A percentile compares a stretch with the other conserved stretches of the same genome.
phyloP scores from a whole-genome alignment of 768 basidiomycete genomes.

The Brasilioporus rufonigricans region DNA sequence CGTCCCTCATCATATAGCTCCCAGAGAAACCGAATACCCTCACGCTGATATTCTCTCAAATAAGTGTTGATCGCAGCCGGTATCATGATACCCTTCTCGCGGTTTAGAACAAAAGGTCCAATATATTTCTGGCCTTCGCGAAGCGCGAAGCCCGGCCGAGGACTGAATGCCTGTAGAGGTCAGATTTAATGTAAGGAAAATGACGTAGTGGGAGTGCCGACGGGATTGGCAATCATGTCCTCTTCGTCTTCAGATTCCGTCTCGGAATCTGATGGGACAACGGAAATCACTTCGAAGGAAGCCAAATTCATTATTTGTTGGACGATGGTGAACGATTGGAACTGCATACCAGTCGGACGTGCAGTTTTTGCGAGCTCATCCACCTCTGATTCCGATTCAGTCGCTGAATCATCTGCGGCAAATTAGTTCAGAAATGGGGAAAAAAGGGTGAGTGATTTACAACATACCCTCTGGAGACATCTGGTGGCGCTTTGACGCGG shows the following conservation, averaged over 20 bases:
- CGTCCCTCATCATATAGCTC: constrained; percentile 59
- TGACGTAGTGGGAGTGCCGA: constrained; percentile 12
- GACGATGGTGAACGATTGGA: constrained; percentile 13
- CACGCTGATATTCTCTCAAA: constrained; percentile 88
- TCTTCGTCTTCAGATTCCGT: constrained; percentile 47
- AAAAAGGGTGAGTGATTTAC: background rate
- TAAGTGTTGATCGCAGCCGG: constrained; percentile 78
- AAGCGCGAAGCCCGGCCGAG: constrained; percentile 57
- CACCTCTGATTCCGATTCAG: constrained; percentile 45
- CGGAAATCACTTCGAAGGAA: background rate
- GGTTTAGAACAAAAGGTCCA: constrained; percentile 53
- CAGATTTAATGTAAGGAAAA: background rate
- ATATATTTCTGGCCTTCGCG: constrained; percentile 39
- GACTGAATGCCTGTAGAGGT: constrained; percentile 35
- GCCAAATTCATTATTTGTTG: background rate
- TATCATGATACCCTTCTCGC: constrained; percentile 44
- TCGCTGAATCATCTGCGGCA: constrained; percentile 39
- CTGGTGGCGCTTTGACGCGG: constrained; percentile 21
- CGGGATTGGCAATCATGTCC: constrained; percentile 29
- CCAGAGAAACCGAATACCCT: constrained; percentile 83
- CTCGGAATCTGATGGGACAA: constrained; percentile 29
- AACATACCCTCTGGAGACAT: constrained; percentile 18
- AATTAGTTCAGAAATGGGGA: background rate
- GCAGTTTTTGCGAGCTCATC: constrained; percentile 10
- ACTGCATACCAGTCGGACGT: constrained; percentile 8